phyloP scores from a whole-genome alignment of 805 yeast genomes.

The Cyberlindnera maclurae region DNA sequence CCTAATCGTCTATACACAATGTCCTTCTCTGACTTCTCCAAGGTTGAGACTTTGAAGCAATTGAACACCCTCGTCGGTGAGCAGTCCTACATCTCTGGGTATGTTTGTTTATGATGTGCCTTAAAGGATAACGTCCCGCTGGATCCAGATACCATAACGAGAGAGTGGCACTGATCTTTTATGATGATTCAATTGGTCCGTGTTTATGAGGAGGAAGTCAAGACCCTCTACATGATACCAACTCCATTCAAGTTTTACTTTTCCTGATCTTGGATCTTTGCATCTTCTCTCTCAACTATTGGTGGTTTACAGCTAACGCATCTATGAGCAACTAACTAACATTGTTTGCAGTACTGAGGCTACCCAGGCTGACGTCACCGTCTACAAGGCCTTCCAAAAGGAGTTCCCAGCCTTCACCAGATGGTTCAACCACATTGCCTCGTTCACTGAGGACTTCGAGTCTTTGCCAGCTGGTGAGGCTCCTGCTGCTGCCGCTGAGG shows the following conservation, averaged over 20 bases:
- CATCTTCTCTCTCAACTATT: neutral
- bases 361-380: slow-evolving; percentile 92
- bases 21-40: slow-evolving; percentile 80
- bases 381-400: slow-evolving; percentile 88
- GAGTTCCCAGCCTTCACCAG: slow-evolving; percentile 92
- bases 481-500: slow-evolving; percentile 47
- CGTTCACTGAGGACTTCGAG: slow-evolving; percentile 80
- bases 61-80: slow-evolving; percentile 84
- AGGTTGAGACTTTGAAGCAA: slow-evolving; percentile 62
- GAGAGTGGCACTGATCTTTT: slow-evolving; percentile 3
- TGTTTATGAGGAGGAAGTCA: slow-evolving; percentile 91
- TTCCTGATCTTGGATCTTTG: slow-evolving; percentile 23
- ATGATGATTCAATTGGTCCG: slow-evolving; percentile 90
- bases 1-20: slow-evolving; percentile 26
- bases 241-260: slow-evolving; percentile 35
- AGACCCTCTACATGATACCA: slow-evolving; percentile 95
- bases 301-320: neutral
- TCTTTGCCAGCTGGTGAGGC: slow-evolving; percentile 69
- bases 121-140: neutral
- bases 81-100: slow-evolving; percentile 95
- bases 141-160: too few relatives aligned
- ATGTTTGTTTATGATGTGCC: slow-evolving; percentile 34
- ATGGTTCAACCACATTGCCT: slow-evolving; percentile 98
- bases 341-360: slow-evolving; percentile 62
- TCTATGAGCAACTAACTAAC: neutral